These are phyloP conservation scores for Boletales sp. DNA, from an alignment of 768 basidiomycete genomes.

Conservation along the genomic window DNA sequence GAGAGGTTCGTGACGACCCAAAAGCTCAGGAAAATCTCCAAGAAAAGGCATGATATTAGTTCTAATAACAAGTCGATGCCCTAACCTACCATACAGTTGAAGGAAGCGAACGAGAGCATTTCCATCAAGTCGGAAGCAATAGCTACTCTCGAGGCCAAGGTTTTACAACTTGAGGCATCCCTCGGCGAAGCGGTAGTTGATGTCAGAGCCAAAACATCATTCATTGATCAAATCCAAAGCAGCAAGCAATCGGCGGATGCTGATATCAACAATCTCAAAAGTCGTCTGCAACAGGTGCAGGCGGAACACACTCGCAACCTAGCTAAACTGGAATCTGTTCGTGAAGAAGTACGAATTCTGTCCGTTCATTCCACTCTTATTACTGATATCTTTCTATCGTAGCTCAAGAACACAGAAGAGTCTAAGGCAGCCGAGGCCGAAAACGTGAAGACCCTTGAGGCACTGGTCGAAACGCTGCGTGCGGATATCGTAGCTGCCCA, in stretches of 20 bases:
- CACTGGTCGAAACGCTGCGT: constrained; percentile 50
- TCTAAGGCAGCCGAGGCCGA: constrained; percentile 40
- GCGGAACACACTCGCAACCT: constrained; percentile 22
- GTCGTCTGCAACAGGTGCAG: constrained; percentile 37
- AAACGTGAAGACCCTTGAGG: constrained; percentile 45
- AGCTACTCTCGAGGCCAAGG: constrained; percentile 49
- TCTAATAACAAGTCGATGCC: not conserved
- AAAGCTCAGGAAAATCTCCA: constrained; percentile 56
- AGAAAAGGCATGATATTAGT: constrained; percentile 43
- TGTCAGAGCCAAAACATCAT: constrained; percentile 41
- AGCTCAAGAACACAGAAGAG: constrained; percentile 54
- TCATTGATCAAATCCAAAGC: constrained; percentile 45
- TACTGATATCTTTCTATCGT: constrained; percentile 4
- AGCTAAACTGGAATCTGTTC: constrained; percentile 38
- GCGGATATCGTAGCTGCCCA: constrained; percentile 47
- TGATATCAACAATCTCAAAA: constrained; percentile 43
- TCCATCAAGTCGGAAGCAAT: constrained; percentile 49
- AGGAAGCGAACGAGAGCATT: constrained; percentile 51
- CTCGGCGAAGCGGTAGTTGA: constrained; percentile 47
- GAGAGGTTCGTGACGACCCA: constrained; percentile 62
- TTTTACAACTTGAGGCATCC: constrained; percentile 47
- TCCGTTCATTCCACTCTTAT: not conserved
- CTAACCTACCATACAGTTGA: constrained; percentile 43
- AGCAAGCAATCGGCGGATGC: constrained; percentile 48
- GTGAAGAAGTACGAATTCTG: constrained; percentile 46